These are phyloP conservation scores for Circinella minor DNA, from an alignment of 371 early-diverging fungal genomes.

Conservation along the genomic window DNA sequence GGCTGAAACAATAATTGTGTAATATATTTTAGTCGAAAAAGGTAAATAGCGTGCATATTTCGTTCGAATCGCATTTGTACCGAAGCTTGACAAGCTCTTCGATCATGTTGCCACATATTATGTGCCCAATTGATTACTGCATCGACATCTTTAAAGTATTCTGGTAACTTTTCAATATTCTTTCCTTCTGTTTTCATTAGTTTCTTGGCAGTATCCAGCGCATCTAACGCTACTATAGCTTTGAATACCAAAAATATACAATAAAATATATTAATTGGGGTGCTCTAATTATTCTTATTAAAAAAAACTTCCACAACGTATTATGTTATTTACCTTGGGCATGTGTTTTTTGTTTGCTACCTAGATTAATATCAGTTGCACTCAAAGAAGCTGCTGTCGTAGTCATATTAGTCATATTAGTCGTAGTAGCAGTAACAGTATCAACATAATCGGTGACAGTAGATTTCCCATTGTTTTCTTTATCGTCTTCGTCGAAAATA, in stretches of 20 bases:
- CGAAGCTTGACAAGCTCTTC: neutral
- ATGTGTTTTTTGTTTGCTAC: neutral
- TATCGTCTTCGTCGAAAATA: too few species aligned
- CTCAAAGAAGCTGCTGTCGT: too few species aligned
- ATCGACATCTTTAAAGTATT: slow-evolving; percentile 1
- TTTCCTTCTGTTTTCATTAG: neutral
- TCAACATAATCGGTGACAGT: neutral
- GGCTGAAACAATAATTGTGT: neutral
- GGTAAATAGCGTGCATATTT: slow-evolving; percentile 1
- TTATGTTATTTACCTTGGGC: neutral
- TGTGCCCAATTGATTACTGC: neutral
- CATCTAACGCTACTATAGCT: neutral
- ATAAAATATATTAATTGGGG: too few species aligned
- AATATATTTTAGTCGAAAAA: slow-evolving; percentile 3
- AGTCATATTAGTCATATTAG: too few species aligned
- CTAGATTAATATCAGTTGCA: too few species aligned
- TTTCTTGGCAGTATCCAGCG: neutral
- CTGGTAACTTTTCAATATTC: slow-evolving; percentile 1
- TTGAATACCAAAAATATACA: neutral
- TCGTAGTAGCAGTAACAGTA: neutral
- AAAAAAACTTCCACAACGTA: too few species aligned
- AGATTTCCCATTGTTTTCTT: neutral
- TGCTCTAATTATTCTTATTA: too few species aligned
- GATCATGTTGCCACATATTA: slow-evolving; percentile 4
- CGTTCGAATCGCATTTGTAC: slow-evolving; percentile 3